Base-by-base conservation (phyloP, 345 rosid species). In the Melaleuca alternifolia region DNA sequence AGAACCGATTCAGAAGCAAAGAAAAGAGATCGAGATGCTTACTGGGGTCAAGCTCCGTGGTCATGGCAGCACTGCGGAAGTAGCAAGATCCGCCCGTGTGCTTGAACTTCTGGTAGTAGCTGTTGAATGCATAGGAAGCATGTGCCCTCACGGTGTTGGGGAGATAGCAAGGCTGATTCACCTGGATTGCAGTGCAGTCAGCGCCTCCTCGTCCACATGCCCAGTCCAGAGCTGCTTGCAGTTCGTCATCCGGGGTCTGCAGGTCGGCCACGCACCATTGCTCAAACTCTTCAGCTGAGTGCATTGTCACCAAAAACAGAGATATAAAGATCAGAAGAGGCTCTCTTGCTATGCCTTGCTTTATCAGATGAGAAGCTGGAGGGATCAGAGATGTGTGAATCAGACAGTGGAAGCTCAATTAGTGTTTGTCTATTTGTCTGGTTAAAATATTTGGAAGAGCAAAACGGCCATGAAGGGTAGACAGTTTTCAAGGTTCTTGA, bases 211-310 rank as follows among this genome's bases (percentile, higher is more conserved):
- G 79, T 51, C 91, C 93, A 48, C 98, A 95, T 79, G 96, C 97
- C 98, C 98, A 96, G 77, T 94, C 90, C 87, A 95, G 10, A 37
- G 95, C 97, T 48, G 48, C 87, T 85, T 93, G 95, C 91, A 97
- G 86, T 86, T 92, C 95, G 6, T 84, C 91, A 16, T 93, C 96
- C 12, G 95, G 94, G 2, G 96, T 93, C 88, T 95, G 96, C 90
- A 92, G 94, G 84, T 96, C 97, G 0, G 96, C 98, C 85, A 94
- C 83, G 83, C 99, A 96, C 97, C 97, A 97, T 88, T 95, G 95
- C 92, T 93, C 93, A 2, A 84, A 89, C 85, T 92, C 89, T 85
- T 93, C 97, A 51, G 82, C 96, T 92, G 23, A 23, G 2, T 16
- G 50, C 54, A 51, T 11, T 18, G 75, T 7, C 28, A 50, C 21